Conservation (phyloP, 2,329 filamentous ascomycete genomes). For the Verticillium longisporum region DNA sequence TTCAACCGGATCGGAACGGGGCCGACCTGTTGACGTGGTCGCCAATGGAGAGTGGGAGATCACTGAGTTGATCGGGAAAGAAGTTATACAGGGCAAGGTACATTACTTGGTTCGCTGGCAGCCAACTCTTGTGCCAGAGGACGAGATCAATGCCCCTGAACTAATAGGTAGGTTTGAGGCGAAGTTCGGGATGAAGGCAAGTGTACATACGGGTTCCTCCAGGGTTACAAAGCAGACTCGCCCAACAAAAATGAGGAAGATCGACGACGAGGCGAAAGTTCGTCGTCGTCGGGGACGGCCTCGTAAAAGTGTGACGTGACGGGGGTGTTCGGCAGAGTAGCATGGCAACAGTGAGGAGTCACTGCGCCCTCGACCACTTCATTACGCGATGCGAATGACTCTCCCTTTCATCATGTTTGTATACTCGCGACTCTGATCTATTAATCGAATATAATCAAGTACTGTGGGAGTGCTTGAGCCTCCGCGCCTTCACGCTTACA, state of each 20-base stretch:
- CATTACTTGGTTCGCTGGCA: background rate
- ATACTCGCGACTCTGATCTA: no score
- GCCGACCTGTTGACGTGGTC: background rate
- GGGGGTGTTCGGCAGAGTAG: background rate
- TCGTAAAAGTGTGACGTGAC: background rate
- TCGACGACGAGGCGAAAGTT: background rate
- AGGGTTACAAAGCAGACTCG: background rate
- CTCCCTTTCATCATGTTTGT: no score
- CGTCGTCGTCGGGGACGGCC: background rate
- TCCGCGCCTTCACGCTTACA: no score
- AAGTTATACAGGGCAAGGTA: background rate
- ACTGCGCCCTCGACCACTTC: no score
- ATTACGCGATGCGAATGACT: no score
- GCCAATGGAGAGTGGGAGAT: background rate
- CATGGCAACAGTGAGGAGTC: no score
- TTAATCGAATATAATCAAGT: no score
- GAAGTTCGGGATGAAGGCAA: background rate
- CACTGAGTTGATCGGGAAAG: background rate
- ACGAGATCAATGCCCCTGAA: slow-evolving; percentile 1
- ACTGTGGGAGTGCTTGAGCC: no score
- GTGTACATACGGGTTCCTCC: background rate
- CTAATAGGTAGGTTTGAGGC: background rate
- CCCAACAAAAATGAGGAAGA: background rate
- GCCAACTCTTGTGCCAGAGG: background rate
- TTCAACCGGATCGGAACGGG: background rate